A percentile compares a stretch with the other conserved stretches of the same genome.
phyloP scores from a whole-genome alignment of 352 stramenopile species.

The Globisporangium nodosum region DNA sequence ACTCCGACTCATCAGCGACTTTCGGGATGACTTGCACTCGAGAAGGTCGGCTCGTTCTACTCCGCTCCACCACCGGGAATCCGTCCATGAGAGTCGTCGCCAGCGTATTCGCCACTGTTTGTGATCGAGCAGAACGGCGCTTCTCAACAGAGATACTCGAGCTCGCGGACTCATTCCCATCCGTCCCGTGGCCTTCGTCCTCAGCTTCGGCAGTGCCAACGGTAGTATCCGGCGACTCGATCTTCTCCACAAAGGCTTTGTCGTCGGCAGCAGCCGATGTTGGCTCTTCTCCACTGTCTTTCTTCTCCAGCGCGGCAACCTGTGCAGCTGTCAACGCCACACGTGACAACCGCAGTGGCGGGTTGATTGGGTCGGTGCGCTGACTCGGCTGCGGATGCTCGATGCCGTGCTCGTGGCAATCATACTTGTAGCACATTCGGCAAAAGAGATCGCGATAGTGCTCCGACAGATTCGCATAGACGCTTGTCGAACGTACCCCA shows the following conservation, averaged over 20 bases:
- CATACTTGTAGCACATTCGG: conserved; percentile 90
- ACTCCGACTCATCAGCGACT: conserved; percentile 51
- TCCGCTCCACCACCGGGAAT: conserved; percentile 12
- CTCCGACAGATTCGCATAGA: conserved; percentile 75
- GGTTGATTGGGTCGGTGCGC: conserved; percentile 61
- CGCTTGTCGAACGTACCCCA: conserved; percentile 26
- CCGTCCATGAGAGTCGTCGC: conserved; percentile 54
- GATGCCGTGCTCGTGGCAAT: conserved; percentile 89
- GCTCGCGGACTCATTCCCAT: conserved; percentile 6
- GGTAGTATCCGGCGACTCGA: background rate
- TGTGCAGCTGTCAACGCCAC: conserved; percentile 9
- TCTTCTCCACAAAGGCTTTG: background rate
- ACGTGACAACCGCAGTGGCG: conserved; percentile 34
- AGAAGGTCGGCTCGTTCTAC: conserved; percentile 15
- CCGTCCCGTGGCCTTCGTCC: background rate
- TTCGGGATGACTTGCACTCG: conserved; percentile 22
- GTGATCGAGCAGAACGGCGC: conserved; percentile 49
- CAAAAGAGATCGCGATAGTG: conserved; percentile 91
- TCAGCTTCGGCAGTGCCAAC: conserved; percentile 3
- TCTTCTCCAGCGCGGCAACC: background rate
- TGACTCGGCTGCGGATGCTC: conserved; percentile 57
- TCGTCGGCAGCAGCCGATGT: background rate
- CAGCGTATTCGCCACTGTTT: conserved; percentile 49
- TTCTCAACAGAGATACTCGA: conserved; percentile 23
- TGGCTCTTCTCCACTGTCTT: background rate